Conservation (phyloP, 495 filamentous ascomycete species). For the Hypoxylon trugodes region DNA sequence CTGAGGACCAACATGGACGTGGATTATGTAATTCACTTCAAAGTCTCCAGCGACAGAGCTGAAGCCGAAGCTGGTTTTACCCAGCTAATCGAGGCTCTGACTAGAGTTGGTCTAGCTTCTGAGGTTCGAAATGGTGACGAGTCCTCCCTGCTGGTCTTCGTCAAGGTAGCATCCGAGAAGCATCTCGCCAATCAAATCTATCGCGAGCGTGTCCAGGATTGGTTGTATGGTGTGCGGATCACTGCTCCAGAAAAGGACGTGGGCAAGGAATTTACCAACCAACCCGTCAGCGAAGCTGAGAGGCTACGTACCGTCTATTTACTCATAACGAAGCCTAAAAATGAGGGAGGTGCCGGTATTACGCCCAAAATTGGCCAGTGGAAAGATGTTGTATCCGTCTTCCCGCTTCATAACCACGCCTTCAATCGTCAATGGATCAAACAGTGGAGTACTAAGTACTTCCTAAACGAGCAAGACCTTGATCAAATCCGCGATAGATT, state of each 20-base stretch:
- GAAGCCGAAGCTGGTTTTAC: constrained; percentile 76
- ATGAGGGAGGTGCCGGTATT: constrained; percentile 90
- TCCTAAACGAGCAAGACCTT: constrained; percentile 78
- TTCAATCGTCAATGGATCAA: constrained; percentile 94
- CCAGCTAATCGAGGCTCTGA: constrained; percentile 75
- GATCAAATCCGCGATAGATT: constrained; percentile 86
- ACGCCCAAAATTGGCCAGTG: constrained; percentile 83
- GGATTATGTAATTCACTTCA: constrained; percentile 92
- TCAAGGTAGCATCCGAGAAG: constrained; percentile 73
- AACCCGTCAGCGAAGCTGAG: constrained; percentile 87
- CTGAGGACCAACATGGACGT: constrained; percentile 61
- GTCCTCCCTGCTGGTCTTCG: constrained; percentile 81
- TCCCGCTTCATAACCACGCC: constrained; percentile 85
- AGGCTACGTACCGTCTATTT: constrained; percentile 84
- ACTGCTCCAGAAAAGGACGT: constrained; percentile 80
- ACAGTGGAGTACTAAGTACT: constrained; percentile 83
- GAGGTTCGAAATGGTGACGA: constrained; percentile 86
- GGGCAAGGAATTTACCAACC: constrained; percentile 64
- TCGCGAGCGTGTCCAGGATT: constrained; percentile 84
- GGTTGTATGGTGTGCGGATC: constrained; percentile 89
- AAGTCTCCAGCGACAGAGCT: constrained; percentile 68
- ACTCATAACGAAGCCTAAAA: constrained; percentile 81
- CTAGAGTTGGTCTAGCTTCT: constrained; percentile 77
- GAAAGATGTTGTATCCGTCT: constrained; percentile 84
- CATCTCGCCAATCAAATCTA: constrained; percentile 72